These are phyloP conservation scores for Lachancea dasiensis DNA, from an alignment of 805 yeast species.

Conservation along the genomic window DNA sequence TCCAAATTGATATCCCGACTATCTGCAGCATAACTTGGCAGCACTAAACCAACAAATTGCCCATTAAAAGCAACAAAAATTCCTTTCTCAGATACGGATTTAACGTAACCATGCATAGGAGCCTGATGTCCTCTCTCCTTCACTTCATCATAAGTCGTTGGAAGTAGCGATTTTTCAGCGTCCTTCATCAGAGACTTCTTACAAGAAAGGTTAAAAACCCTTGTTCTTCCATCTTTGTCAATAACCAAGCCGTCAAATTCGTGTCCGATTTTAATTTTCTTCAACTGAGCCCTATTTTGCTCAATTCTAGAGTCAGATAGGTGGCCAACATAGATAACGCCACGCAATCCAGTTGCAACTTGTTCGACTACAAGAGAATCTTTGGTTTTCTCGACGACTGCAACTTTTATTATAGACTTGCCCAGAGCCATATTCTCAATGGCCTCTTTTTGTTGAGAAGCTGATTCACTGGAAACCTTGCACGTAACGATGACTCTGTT, in stretches of 20 bases:
- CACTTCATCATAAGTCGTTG: conserved; percentile 55
- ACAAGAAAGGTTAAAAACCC: conserved; percentile 55
- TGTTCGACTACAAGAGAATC: conserved; percentile 66
- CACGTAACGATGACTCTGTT: conserved; percentile 66
- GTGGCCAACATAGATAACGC: conserved; percentile 69
- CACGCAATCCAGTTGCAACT: conserved; percentile 46
- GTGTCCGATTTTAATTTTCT: conserved; percentile 59
- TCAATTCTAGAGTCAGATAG: conserved; percentile 70
- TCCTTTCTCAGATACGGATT: conserved; percentile 73
- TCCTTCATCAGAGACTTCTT: conserved; percentile 65
- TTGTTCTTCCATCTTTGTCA: conserved; percentile 56
- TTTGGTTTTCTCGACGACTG: conserved; percentile 67
- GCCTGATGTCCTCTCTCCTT: conserved; percentile 36
- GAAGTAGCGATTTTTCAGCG: conserved; percentile 49
- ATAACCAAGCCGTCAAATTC: conserved; percentile 54
- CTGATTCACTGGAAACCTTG: conserved; percentile 52
- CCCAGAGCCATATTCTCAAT: conserved; percentile 52
- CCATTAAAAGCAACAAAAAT: conserved; percentile 79
- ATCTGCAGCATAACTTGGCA: conserved; percentile 63
- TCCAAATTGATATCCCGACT: conserved; percentile 48
- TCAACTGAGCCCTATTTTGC: conserved; percentile 60
- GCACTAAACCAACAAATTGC: conserved; percentile 73
- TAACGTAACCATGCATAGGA: conserved; percentile 65
- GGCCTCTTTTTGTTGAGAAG: conserved; percentile 40
- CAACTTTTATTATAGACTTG: conserved; percentile 51